Percentiles rank a stretch among this genome's conserved stretches.
Evolutionary conservation across 495 filamentous ascomycete genomes (phyloP).

Genomic region (Aspergillus wentii): DNA sequence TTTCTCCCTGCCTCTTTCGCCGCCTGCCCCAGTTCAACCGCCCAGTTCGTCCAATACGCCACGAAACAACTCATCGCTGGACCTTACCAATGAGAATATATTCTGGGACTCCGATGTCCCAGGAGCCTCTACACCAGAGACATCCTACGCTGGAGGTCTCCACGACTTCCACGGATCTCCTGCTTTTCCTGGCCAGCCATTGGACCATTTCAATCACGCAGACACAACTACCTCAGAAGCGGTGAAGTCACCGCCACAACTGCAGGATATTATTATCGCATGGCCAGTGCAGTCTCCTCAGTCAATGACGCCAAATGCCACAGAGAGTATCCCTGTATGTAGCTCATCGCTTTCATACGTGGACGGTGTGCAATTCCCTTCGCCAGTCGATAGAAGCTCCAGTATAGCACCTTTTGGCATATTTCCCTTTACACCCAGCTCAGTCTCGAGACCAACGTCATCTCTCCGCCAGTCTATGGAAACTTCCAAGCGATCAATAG

Average conservation of each 20-base stretch:
- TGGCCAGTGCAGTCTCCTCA: conserved; percentile 22
- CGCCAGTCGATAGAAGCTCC: conserved; percentile 23
- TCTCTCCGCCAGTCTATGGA: conserved; percentile 30
- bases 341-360: conserved; percentile 16
- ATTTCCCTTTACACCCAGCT: conserved; percentile 25
- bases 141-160: conserved; percentile 19
- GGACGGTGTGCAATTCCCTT: conserved; percentile 15
- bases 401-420: conserved; percentile 25
- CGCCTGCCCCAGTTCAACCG: conserved; percentile 2
- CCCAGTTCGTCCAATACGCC: conserved; percentile 5
- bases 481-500: conserved; percentile 5
- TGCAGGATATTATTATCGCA: conserved; percentile 13
- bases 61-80: conserved; percentile 4
- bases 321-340: conserved; percentile 12
- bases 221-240: conserved; percentile 16
- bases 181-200: conserved; percentile 21
- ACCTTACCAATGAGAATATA: conserved; percentile 6
- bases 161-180: conserved; percentile 23
- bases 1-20: conserved; percentile 14
- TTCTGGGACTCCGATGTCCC: conserved; percentile 11
- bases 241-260: conserved; percentile 13
- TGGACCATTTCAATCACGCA: conserved; percentile 12
- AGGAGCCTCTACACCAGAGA: conserved; percentile 14
- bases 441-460: conserved; percentile 31
- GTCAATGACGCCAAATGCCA: conserved; percentile 9